A percentile compares a stretch with the other conserved stretches of the same genome.
phyloP scores from a whole-genome alignment of 106 monocot species.

The Dioscorea zingiberensis region DNA sequence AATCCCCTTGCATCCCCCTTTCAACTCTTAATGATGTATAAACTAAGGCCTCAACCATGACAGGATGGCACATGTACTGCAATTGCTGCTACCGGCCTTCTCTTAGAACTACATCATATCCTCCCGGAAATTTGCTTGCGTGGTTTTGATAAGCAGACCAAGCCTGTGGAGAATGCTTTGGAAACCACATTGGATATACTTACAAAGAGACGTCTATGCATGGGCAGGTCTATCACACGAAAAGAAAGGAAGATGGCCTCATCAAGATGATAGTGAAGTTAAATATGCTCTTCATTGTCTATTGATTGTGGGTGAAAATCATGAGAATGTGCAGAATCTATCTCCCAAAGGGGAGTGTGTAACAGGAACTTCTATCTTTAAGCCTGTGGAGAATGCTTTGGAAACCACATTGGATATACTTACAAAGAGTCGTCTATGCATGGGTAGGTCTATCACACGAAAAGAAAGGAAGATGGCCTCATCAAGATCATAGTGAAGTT shows the following conservation, averaged over 20 bases:
- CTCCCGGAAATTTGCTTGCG: slow-evolving; percentile 23
- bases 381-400: slow-evolving; percentile 54
- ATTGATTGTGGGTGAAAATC: too few relatives aligned
- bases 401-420: slow-evolving; percentile 64
- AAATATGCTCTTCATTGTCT: too few relatives aligned
- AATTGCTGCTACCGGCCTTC: slow-evolving; percentile 70
- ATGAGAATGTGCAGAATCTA: too few relatives aligned
- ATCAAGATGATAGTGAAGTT: background rate
- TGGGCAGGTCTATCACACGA: slow-evolving; percentile 64
- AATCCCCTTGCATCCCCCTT: slow-evolving; percentile 72
- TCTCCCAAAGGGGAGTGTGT: too few relatives aligned
- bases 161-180: slow-evolving; percentile 54
- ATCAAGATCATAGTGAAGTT: background rate
- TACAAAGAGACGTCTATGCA: slow-evolving; percentile 42
- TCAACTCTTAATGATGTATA: slow-evolving; percentile 72
- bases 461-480: slow-evolving; percentile 25
- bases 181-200: slow-evolving; percentile 64
- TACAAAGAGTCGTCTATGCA: slow-evolving; percentile 42
- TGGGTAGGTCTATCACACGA: slow-evolving; percentile 63
- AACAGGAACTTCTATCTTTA: too few relatives aligned
- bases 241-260: slow-evolving; percentile 25
- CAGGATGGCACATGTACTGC: slow-evolving; percentile 97
- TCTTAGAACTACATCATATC: slow-evolving; percentile 54
- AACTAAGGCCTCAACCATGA: slow-evolving; percentile 90
- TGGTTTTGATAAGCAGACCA: slow-evolving; percentile 62